A percentile compares a stretch with the other conserved stretches of the same genome.
Evolutionary conservation across 108 stramenopile species (phyloP).

Genomic region (Cyclotella kingstonii): DNA sequence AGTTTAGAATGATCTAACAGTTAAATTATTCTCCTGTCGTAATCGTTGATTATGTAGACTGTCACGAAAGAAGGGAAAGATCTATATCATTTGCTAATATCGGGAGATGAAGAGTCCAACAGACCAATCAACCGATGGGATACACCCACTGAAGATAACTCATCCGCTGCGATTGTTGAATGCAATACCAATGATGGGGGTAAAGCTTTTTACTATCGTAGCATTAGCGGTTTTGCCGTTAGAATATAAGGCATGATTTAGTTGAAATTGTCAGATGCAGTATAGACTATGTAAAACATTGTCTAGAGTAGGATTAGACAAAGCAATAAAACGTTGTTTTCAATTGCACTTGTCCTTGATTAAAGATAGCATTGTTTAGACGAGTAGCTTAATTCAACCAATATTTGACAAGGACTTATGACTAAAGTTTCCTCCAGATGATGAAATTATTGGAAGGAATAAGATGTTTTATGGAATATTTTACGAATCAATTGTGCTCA

Average conservation of each 20-base stretch:
- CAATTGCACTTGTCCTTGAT: no score
- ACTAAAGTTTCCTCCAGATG: no score
- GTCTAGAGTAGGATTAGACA: no score
- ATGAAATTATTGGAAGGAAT: no score
- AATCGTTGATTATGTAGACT: constrained; percentile 9
- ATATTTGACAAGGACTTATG: no score
- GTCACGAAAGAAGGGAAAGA: constrained; percentile 15
- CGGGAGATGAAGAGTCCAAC: constrained; percentile 3
- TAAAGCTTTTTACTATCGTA: constrained; percentile 10
- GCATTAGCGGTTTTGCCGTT: constrained; percentile 22
- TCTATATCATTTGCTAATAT: constrained; percentile 12
- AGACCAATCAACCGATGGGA: constrained; percentile 13
- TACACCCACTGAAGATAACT: constrained; percentile 8
- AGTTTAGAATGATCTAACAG: not conserved
- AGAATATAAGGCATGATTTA: constrained; percentile 12
- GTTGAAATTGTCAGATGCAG: no score
- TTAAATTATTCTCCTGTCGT: not conserved
- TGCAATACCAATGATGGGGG: constrained; percentile 9
- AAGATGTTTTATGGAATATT: no score
- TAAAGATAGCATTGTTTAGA: no score
- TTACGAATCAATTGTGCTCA: no score
- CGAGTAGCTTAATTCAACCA: no score
- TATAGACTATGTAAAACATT: no score
- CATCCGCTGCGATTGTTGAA: constrained; percentile 3
- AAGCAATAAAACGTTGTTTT: no score